These are phyloP conservation scores for Strobilomyces dryophilus DNA, from an alignment of 768 basidiomycete genomes.

Conservation along the genomic window DNA sequence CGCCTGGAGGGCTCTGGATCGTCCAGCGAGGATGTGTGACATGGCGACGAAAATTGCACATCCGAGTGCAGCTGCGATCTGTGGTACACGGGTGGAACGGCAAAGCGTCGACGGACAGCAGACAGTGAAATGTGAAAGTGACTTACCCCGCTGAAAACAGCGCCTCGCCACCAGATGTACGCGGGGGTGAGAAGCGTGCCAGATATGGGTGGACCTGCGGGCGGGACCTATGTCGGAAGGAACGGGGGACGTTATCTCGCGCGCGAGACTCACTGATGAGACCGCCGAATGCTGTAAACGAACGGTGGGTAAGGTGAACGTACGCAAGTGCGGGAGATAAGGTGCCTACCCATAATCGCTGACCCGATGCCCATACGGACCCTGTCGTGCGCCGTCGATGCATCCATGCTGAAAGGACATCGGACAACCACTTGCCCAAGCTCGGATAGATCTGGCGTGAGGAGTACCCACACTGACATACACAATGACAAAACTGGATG, in stretches of 20 bases:
- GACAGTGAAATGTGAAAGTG: not conserved
- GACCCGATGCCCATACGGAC: conserved; percentile 50
- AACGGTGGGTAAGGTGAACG: not conserved
- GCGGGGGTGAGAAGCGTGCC: conserved; percentile 49
- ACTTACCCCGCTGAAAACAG: conserved; percentile 47
- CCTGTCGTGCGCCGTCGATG: conserved; percentile 3
- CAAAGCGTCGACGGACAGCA: not conserved
- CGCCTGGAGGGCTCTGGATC: no score
- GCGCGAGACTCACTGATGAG: conserved; percentile 18
- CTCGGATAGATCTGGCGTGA: conserved; percentile 46
- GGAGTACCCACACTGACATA: conserved; percentile 40
- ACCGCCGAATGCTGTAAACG: conserved; percentile 19
- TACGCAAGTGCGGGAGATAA: not conserved
- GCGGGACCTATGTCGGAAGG: not conserved
- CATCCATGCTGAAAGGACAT: no score
- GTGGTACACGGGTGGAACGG: no score
- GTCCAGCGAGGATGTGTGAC: no score
- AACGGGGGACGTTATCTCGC: not conserved
- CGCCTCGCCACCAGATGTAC: conserved; percentile 58
- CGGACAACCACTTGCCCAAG: conserved; percentile 36
- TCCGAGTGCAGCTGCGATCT: no score
- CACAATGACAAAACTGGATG: conserved; percentile 36
- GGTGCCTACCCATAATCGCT: conserved; percentile 38
- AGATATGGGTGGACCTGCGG: conserved; percentile 48
- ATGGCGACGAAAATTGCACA: no score